Conservation (phyloP, 1,139 yeast genomes). For the Pichia sp. region DNA sequence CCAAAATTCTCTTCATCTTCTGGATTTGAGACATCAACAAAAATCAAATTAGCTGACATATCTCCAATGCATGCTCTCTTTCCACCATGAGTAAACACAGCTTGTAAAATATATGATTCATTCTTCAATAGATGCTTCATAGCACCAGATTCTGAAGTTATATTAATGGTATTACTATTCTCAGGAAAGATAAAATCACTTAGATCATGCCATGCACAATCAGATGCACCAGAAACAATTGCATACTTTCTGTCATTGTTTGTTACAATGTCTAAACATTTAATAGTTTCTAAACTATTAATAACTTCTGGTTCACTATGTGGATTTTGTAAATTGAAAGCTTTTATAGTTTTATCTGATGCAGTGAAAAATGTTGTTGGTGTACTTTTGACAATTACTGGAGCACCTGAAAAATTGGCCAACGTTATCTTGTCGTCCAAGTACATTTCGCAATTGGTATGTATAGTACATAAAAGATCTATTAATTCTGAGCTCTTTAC, state of each 20-base stretch:
- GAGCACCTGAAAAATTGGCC: slow-evolving; percentile 32
- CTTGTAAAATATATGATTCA: slow-evolving; percentile 60
- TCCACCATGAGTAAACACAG: slow-evolving; percentile 64
- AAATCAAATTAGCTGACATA: slow-evolving; percentile 57
- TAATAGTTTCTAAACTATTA: slow-evolving; percentile 38
- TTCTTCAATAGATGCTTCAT: slow-evolving; percentile 31
- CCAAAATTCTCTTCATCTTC: slow-evolving; percentile 27
- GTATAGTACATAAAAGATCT: no score
- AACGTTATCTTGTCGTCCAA: slow-evolving; percentile 12
- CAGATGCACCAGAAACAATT: slow-evolving; percentile 28
- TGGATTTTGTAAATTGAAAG: slow-evolving; percentile 39
- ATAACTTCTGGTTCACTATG: slow-evolving; percentile 49
- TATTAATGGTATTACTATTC: neutral
- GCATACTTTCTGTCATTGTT: slow-evolving; percentile 5
- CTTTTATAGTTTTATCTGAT: slow-evolving; percentile 46
- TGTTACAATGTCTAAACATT: slow-evolving; percentile 24
- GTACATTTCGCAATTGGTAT: no score
- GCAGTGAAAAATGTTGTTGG: slow-evolving; percentile 40
- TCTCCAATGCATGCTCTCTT: slow-evolving; percentile 66
- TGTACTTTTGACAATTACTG: slow-evolving; percentile 35
- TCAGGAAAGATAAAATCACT: slow-evolving; percentile 8
- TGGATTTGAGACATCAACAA: slow-evolving; percentile 37
- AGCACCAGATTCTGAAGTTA: slow-evolving; percentile 9
- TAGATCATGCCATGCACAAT: slow-evolving; percentile 30
- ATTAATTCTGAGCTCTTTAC: no score